A percentile compares a stretch with the other conserved stretches of the same genome.
These are phyloP conservation scores for Aspergillus transmontanensis DNA, from an alignment of 2,329 filamentous ascomycete genomes.

Conservation along the genomic window DNA sequence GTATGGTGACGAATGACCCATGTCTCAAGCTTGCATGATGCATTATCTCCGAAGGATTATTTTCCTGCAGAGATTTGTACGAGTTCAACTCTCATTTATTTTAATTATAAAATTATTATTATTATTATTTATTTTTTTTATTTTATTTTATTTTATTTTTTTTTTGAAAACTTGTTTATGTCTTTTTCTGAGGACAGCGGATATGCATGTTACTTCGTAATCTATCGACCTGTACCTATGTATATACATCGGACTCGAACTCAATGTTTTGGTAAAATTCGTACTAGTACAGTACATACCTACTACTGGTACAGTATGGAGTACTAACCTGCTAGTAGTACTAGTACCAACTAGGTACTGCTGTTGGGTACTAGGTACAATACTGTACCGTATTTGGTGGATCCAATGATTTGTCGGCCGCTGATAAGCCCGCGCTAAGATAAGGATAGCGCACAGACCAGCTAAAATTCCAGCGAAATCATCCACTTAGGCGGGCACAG, in stretches of 20 bases:
- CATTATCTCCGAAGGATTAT: neutral
- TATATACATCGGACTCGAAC: too few species aligned
- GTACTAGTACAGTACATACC: too few species aligned
- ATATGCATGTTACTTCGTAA: neutral
- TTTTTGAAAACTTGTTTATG: neutral
- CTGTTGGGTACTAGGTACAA: neutral
- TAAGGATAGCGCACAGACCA: conserved; percentile 42
- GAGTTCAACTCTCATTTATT: neutral
- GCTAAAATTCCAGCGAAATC: conserved; percentile 31
- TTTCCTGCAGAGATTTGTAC: neutral
- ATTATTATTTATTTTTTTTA: too few species aligned
- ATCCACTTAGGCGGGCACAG: conserved; percentile 1
- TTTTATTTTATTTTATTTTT: neutral
- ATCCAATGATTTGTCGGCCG: neutral
- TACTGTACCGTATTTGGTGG: neutral
- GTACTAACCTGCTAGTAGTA: neutral
- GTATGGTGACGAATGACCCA: neutral
- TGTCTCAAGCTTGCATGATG: neutral
- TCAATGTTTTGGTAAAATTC: too few species aligned
- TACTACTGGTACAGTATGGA: too few species aligned
- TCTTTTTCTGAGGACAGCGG: neutral
- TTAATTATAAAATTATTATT: neutral
- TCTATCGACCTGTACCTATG: neutral
- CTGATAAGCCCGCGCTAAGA: conserved; percentile 33
- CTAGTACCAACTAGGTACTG: neutral